Base-by-base conservation (phyloP, 768 basidiomycete species). In the Rhodocollybia butyracea region DNA sequence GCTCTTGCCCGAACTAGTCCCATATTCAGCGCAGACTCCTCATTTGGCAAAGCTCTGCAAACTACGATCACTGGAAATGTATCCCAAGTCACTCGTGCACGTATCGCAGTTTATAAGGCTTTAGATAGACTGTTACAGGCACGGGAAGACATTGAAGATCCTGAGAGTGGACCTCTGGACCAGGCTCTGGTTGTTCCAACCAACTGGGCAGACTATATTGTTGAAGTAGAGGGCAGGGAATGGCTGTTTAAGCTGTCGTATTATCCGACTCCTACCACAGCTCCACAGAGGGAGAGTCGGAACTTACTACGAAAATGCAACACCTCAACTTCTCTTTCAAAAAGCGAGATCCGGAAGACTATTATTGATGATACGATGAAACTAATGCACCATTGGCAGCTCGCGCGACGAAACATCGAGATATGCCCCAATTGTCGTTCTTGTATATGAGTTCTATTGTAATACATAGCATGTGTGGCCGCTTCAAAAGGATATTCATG, bases 201-300 rank as follows among this genome's bases (percentile, higher is more conserved):
- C 3, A 40, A 43, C 12, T 53, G 51, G 51, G 27, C 38, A 32
- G 39, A 53, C 12, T 42, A 53, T n/a, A n/a, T 53, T 24, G 27
- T 42, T 40, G 51, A 53, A 40, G 19, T 41, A 15, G 39, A 53
- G 39, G 51, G 51, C 7, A 53, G 51, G 31, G 41, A 30, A n/a
- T 53, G 51, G 51, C 42, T 53, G 13, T 53, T 53, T 21, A 40
- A 53, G n/a, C n/a, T n/a, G n/a, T n/a, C n/a, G n/a, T n/a, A 32
- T 50, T 50, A 10, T 50, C 2, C 38, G 48, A 36, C 21, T 50
- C 21, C 48, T 19, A 50, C 17, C 12, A 24, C 34, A 45, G 13
- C 43, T 21, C 26, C 26, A 5, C 24, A 1, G 11, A 40, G 39
- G 17, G 39, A 40, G 17, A 40, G 21, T 15, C 39, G 39, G 39